phyloP scores from a whole-genome alignment of 108 stramenopile genomes.

The Aurantiochytrium sp. region DNA sequence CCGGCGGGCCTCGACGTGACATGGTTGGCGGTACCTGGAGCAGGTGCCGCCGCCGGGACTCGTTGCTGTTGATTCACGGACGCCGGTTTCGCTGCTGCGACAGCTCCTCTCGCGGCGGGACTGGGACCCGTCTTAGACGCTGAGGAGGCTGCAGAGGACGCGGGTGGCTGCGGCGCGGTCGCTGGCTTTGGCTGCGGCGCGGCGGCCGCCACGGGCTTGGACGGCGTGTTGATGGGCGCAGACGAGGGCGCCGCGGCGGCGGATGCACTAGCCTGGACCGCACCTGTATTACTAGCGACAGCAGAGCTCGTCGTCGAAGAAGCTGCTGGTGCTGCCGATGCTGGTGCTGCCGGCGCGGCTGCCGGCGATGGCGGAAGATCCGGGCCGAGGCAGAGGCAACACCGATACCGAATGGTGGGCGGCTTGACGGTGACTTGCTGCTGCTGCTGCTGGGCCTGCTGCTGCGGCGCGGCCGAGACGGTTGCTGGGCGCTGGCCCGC shows the following conservation, averaged over 20 bases:
- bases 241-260: not conserved
- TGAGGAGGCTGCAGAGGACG: not conserved
- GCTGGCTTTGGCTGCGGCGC: too few relatives aligned
- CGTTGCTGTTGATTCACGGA: too few relatives aligned
- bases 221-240: too few relatives aligned
- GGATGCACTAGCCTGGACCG: too few relatives aligned
- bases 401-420: not conserved
- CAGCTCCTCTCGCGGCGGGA: not conserved
- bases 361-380: not conserved
- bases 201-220: too few relatives aligned
- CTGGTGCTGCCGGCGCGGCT: not conserved
- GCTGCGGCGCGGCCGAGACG: too few relatives aligned
- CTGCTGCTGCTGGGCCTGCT: too few relatives aligned
- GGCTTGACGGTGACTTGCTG: not conserved
- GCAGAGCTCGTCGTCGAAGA: too few relatives aligned
- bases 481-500: too few relatives aligned
- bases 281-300: too few relatives aligned
- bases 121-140: not conserved
- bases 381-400: not conserved
- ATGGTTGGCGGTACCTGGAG: not conserved
- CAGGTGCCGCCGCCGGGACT: not conserved
- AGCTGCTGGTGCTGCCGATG: not conserved
- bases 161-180: too few relatives aligned
- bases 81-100: not conserved
- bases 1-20: too few relatives aligned